Percentiles rank a stretch among this genome's conserved stretches.
Evolutionary conservation across 768 basidiomycete species (phyloP).

Genomic region (Mycena latifolia): DNA sequence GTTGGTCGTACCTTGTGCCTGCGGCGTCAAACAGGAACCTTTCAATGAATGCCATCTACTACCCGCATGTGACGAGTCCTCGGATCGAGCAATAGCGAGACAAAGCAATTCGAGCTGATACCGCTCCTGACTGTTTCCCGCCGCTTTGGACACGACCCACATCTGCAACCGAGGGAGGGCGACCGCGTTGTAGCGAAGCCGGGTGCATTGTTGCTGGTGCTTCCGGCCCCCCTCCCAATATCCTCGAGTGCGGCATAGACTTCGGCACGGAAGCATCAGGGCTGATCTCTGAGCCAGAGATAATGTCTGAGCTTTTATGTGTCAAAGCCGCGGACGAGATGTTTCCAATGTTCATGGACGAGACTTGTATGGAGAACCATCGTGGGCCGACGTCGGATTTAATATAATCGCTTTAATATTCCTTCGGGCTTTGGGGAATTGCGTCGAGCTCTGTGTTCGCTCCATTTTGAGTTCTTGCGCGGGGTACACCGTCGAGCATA

Average conservation of each 20-base stretch:
- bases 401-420: neutral
- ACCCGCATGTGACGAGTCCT: neutral
- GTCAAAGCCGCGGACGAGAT: slow-evolving; percentile 25
- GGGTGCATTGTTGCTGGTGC: too few species aligned
- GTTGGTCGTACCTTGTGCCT: neutral
- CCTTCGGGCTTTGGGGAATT: too few species aligned
- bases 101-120: neutral
- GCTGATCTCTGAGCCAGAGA: neutral
- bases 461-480: too few species aligned
- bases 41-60: neutral
- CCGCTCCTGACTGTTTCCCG: neutral
- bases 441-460: too few species aligned
- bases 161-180: neutral
- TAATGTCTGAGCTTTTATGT: slow-evolving; percentile 12
- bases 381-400: neutral
- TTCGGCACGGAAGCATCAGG: neutral
- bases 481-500: too few species aligned
- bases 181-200: neutral
- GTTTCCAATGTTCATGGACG: slow-evolving; percentile 31
- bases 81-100: neutral
- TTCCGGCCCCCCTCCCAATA: neutral
- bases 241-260: neutral
- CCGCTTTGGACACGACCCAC: neutral
- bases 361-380: slow-evolving; percentile 28
- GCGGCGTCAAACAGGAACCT: neutral